Evolutionary conservation across 441 rosid species (phyloP).

Genomic region (Corymbia citriodora): DNA sequence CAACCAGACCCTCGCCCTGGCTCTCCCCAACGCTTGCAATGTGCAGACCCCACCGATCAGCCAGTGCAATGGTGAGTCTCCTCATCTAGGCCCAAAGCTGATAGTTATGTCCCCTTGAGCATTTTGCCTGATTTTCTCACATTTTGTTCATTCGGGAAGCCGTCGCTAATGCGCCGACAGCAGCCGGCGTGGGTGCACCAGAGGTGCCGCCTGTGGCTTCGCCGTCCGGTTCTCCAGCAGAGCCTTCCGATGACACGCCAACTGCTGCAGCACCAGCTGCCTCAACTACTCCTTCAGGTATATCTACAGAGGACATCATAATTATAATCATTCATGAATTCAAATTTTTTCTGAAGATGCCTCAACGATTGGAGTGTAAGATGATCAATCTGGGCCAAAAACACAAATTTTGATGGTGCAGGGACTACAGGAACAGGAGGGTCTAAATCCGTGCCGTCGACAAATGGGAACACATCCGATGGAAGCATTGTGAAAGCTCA

Average conservation of each 20-base stretch:
- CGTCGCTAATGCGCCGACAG: neutral
- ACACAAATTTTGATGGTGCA: neutral
- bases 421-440: constrained; percentile 13
- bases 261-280: neutral
- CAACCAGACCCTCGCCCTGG: constrained; percentile 51
- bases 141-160: neutral
- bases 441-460: constrained; percentile 34
- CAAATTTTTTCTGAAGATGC: neutral
- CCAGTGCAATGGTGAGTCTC: constrained; percentile 37
- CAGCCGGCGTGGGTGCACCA: neutral
- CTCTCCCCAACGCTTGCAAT: constrained; percentile 43
- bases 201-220: neutral
- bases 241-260: neutral
- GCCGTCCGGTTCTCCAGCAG: neutral
- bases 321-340: neutral
- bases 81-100: neutral
- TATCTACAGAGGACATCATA: neutral
- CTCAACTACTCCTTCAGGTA: neutral
- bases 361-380: neutral
- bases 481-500: constrained; percentile 22
- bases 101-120: neutral
- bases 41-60: constrained; percentile 34
- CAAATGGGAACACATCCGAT: constrained; percentile 25
- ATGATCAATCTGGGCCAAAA: neutral
- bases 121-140: neutral